Percentiles rank a stretch among this genome's conserved stretches.
These are phyloP conservation scores for Bruguiera sexangula DNA, from an alignment of 345 rosid species.

Conservation along the genomic window DNA sequence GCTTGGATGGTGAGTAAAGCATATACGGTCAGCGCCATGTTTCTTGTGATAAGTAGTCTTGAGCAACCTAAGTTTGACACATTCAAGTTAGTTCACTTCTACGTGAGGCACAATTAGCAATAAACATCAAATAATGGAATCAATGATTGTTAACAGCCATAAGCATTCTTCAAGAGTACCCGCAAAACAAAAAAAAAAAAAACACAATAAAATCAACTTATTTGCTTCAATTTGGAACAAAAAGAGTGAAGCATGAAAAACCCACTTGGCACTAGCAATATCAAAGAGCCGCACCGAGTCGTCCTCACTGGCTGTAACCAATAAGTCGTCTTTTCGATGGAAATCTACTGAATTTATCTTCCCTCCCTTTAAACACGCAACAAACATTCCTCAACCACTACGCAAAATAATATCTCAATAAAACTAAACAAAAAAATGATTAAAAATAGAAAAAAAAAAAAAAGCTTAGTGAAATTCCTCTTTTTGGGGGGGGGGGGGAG, in stretches of 20 bases:
- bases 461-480: too few relatives aligned
- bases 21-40: constrained; percentile 87
- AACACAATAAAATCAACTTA: neutral
- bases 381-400: neutral
- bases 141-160: neutral
- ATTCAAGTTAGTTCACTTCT: neutral
- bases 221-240: neutral
- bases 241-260: constrained; percentile 8
- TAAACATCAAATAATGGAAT: too few relatives aligned
- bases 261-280: constrained; percentile 86
- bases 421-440: neutral
- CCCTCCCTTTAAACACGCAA: constrained; percentile 52
- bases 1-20: constrained; percentile 95
- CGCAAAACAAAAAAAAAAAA: neutral
- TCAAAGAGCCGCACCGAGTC: constrained; percentile 91
- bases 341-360: constrained; percentile 82
- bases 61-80: constrained; percentile 51
- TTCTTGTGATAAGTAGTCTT: constrained; percentile 94
- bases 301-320: constrained; percentile 91
- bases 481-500: too few relatives aligned
- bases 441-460: neutral
- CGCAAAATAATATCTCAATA: neutral
- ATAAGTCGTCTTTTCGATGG: constrained; percentile 83
- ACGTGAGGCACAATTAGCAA: neutral
- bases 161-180: neutral